Percentiles rank a stretch among this genome's conserved stretches.
These are phyloP conservation scores for Leccinum disarticulatum DNA, from an alignment of 768 basidiomycete species.

Conservation along the genomic window DNA sequence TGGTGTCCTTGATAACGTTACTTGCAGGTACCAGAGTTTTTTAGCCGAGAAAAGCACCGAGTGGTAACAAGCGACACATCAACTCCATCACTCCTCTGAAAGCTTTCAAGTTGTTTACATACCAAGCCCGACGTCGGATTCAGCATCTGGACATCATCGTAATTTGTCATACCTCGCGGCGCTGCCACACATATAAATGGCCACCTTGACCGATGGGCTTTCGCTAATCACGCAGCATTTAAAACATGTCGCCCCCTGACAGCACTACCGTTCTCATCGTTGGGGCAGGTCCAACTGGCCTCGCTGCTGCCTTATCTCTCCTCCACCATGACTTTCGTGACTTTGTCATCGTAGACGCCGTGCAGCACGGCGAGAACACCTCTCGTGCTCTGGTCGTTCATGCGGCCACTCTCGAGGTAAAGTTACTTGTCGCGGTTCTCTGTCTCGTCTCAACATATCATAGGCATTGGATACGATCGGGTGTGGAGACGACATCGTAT, in stretches of 20 bases:
- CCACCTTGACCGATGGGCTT: not conserved
- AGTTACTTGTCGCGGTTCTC: not conserved
- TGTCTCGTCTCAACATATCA: not conserved
- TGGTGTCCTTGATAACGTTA: too few relatives aligned
- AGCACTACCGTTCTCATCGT: not conserved
- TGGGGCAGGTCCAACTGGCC: not conserved
- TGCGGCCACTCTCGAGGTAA: slow-evolving; percentile 55
- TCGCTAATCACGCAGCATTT: not conserved
- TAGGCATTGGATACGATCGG: slow-evolving; percentile 48
- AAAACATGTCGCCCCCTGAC: not conserved
- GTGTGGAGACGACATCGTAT: slow-evolving; percentile 40
- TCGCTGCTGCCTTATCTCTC: not conserved
- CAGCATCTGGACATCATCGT: not conserved
- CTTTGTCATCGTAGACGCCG: not conserved
- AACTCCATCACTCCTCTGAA: too few relatives aligned
- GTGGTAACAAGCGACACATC: too few relatives aligned
- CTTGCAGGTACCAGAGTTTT: too few relatives aligned
- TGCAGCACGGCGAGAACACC: slow-evolving; percentile 25
- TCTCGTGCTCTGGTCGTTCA: slow-evolving; percentile 52
- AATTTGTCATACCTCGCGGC: not conserved
- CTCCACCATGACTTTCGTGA: not conserved
- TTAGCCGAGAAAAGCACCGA: too few relatives aligned
- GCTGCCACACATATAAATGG: not conserved
- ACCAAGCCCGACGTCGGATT: too few relatives aligned
- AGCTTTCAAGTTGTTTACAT: too few relatives aligned